Conservation (phyloP, 1,284 basidiomycete species). For the Pseudomicrostroma phylloplanum region DNA sequence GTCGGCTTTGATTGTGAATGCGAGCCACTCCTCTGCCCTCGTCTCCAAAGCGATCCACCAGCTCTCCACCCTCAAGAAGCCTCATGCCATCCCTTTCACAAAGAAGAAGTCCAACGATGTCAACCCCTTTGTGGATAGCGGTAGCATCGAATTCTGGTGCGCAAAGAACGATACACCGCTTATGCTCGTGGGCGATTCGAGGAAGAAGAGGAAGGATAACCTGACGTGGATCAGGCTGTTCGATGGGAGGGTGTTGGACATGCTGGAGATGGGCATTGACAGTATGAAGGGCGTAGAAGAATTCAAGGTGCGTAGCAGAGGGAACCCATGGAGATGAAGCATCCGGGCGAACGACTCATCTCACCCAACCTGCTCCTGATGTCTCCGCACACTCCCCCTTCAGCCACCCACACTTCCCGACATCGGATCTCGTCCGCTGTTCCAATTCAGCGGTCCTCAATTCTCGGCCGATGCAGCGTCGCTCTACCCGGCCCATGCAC, state of each 20-base stretch:
- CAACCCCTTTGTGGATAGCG: conserved; percentile 78
- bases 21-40: conserved; percentile 74
- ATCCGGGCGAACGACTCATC: background rate
- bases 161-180: conserved; percentile 89
- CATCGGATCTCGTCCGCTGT: conserved; percentile 62
- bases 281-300: conserved; percentile 69
- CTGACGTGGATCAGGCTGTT: conserved; percentile 82
- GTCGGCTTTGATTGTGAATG: conserved; percentile 81
- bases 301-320: conserved; percentile 64
- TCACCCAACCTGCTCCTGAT: background rate
- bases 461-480: conserved; percentile 35
- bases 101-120: conserved; percentile 75
- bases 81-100: conserved; percentile 76
- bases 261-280: conserved; percentile 87
- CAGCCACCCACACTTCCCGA: conserved; percentile 6
- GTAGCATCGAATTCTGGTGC: conserved; percentile 84
- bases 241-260: conserved; percentile 80
- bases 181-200: conserved; percentile 83
- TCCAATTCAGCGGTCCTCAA: conserved; percentile 77
- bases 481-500: conserved; percentile 39
- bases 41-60: conserved; percentile 80
- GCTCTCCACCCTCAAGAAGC: conserved; percentile 47
- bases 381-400: background rate
- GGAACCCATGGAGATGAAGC: background rate
- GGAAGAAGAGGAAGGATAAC: conserved; percentile 88